phyloP scores from a whole-genome alignment of 306 rosid species.

The Sicyos edulis region DNA sequence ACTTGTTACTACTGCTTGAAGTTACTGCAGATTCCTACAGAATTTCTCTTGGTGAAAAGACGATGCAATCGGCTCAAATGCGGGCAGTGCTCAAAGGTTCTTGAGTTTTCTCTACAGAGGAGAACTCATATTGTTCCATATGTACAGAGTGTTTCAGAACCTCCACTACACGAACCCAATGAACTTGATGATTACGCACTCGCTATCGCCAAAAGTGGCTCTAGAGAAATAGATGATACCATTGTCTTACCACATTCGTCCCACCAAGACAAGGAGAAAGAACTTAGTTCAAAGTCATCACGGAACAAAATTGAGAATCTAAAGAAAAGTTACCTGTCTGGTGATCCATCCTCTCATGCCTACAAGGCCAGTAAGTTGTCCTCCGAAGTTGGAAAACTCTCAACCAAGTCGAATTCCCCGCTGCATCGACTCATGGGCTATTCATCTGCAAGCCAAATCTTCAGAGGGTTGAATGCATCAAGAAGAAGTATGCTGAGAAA shows the following conservation, averaged over 20 bases:
- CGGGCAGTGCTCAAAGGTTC: conserved; percentile 74
- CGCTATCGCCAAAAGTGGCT: conserved; percentile 44
- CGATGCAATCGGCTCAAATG: conserved; percentile 55
- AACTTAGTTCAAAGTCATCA: conserved; percentile 31
- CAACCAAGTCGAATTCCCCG: conserved; percentile 39
- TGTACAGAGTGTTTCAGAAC: conserved; percentile 26
- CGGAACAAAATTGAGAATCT: conserved; percentile 26
- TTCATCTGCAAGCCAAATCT: conserved; percentile 62
- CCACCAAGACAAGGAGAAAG: conserved; percentile 28
- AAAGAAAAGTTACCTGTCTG: conserved; percentile 16
- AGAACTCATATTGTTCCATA: conserved; percentile 50
- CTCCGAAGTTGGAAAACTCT: conserved; percentile 31
- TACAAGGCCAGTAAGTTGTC: conserved; percentile 30
- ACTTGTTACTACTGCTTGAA: conserved; percentile 61
- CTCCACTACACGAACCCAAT: conserved; percentile 42
- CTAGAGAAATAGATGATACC: conserved; percentile 48
- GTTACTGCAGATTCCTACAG: conserved; percentile 65
- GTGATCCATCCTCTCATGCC: conserved; percentile 26
- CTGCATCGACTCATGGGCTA: conserved; percentile 85
- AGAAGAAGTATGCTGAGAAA: conserved; percentile 27
- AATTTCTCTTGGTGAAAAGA: conserved; percentile 61
- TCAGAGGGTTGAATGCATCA: conserved; percentile 35
- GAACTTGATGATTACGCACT: conserved; percentile 33
- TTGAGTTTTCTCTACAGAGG: conserved; percentile 53
- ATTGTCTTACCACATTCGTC: conserved; percentile 28